A percentile compares a stretch with the other conserved stretches of the same genome.
phyloP scores from a whole-genome alignment of 805 yeast species.

The Pichia californica region DNA sequence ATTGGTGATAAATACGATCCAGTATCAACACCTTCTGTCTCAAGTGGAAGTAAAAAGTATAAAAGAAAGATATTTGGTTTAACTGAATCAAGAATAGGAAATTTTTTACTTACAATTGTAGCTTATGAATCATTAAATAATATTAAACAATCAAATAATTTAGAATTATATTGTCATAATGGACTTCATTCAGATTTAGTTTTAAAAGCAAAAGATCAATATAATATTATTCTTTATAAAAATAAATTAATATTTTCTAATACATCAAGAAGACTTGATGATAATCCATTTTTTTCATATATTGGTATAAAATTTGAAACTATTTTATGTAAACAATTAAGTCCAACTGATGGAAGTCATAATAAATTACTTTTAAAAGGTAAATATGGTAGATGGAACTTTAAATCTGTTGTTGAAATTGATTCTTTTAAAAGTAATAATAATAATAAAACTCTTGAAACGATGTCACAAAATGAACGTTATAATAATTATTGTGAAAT shows the following conservation, averaged over 20 bases:
- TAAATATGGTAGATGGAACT: slow-evolving; percentile 10
- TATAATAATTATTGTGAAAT: slow-evolving; percentile 12
- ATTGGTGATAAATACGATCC: background rate
- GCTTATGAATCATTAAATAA: slow-evolving; percentile 7
- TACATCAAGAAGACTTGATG: slow-evolving; percentile 8
- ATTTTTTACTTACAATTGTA: slow-evolving; percentile 5
- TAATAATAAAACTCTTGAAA: background rate
- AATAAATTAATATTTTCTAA: slow-evolving; percentile 10
- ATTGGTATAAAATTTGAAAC: slow-evolving; percentile 16
- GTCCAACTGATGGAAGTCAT: slow-evolving; percentile 10
- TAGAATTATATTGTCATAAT: slow-evolving; percentile 12
- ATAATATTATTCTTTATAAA: slow-evolving; percentile 9
- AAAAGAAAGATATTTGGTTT: background rate
- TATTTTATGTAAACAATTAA: slow-evolving; percentile 5
- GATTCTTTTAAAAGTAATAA: background rate
- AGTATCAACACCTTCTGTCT: too few relatives aligned
- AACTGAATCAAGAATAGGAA: slow-evolving; percentile 4
- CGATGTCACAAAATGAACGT: background rate
- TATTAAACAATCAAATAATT: background rate
- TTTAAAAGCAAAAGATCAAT: slow-evolving; percentile 1
- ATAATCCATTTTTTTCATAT: slow-evolving; percentile 8
- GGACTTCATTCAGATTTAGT: slow-evolving; percentile 12
- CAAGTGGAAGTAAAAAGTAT: slow-evolving; percentile 1
- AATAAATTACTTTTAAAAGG: slow-evolving; percentile 9
- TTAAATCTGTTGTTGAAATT: slow-evolving; percentile 14